Evolutionary conservation across 345 rosid species (phyloP).

Genomic region (Hevea brasiliensis): DNA sequence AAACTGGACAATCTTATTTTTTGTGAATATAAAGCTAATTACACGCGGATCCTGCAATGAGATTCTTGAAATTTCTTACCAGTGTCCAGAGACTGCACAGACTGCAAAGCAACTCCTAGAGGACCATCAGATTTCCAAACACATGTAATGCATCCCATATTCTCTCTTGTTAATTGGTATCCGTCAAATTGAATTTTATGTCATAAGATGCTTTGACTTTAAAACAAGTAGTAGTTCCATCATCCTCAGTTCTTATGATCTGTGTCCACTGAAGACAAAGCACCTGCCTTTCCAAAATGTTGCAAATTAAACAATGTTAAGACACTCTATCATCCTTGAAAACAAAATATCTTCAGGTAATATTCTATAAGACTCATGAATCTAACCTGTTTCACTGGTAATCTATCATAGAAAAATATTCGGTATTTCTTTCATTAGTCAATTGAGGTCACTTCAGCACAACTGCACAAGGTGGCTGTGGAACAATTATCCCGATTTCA

Average conservation of each 20-base stretch:
- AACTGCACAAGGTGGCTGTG: neutral
- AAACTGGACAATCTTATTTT: neutral
- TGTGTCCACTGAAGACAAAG: neutral
- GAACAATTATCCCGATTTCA: neutral
- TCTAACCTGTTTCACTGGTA: slow-evolving; percentile 1
- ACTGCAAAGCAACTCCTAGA: neutral
- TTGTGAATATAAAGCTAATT: neutral
- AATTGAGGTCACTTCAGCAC: neutral
- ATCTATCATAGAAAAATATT: neutral
- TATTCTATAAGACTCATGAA: neutral
- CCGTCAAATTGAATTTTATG: neutral
- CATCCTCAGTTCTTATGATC: neutral
- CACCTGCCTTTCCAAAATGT: neutral
- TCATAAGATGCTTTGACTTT: neutral
- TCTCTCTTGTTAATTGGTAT: neutral
- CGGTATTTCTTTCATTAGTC: neutral
- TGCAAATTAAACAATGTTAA: neutral
- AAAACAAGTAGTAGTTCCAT: neutral
- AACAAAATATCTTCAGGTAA: neutral
- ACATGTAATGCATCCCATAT: neutral
- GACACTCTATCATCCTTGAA: neutral
- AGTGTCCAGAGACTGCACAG: no score
- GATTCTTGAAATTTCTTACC: no score
- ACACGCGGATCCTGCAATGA: no score
- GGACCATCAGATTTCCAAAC: neutral